These are phyloP conservation scores for Geoglossum cookeanum DNA, from an alignment of 2,329 filamentous ascomycete species.

Conservation along the genomic window DNA sequence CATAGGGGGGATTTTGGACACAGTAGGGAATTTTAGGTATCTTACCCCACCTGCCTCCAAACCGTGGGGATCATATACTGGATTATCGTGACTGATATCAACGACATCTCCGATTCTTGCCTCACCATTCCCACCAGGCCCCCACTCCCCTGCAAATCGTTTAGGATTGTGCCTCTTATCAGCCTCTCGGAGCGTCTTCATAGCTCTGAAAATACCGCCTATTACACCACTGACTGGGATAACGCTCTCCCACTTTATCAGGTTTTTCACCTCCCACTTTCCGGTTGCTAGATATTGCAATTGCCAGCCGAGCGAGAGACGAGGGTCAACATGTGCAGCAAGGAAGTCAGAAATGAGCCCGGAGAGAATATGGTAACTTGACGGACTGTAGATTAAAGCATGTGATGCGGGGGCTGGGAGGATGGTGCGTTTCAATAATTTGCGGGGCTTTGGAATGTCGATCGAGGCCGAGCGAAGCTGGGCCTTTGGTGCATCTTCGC, in stretches of 20 bases:
- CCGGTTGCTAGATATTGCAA: constrained; percentile 74
- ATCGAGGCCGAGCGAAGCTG: neutral
- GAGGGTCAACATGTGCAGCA: constrained; percentile 49
- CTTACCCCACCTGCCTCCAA: constrained; percentile 46
- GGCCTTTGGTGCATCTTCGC: neutral
- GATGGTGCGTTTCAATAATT: constrained; percentile 46
- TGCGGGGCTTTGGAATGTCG: constrained; percentile 22
- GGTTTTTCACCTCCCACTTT: constrained; percentile 96
- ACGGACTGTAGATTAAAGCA: constrained; percentile 63
- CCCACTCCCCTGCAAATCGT: constrained; percentile 50
- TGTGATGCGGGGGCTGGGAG: constrained; percentile 66
- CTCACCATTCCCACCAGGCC: constrained; percentile 11
- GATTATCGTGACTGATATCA: constrained; percentile 79
- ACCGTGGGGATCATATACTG: constrained; percentile 65
- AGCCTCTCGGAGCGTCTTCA: constrained; percentile 84
- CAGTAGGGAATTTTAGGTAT: constrained; percentile 77
- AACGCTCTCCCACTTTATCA: constrained; percentile 76
- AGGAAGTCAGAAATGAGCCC: constrained; percentile 74
- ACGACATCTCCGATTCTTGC: constrained; percentile 54
- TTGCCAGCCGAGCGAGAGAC: constrained; percentile 76
- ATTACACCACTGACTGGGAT: constrained; percentile 61
- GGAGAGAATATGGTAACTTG: constrained; percentile 54
- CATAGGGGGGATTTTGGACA: constrained; percentile 73
- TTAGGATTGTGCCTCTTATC: constrained; percentile 65
- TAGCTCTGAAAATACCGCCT: constrained; percentile 60